Evolutionary conservation across 1,139 yeast species (phyloP).

Genomic region (Meyerozyma elateridarum): DNA sequence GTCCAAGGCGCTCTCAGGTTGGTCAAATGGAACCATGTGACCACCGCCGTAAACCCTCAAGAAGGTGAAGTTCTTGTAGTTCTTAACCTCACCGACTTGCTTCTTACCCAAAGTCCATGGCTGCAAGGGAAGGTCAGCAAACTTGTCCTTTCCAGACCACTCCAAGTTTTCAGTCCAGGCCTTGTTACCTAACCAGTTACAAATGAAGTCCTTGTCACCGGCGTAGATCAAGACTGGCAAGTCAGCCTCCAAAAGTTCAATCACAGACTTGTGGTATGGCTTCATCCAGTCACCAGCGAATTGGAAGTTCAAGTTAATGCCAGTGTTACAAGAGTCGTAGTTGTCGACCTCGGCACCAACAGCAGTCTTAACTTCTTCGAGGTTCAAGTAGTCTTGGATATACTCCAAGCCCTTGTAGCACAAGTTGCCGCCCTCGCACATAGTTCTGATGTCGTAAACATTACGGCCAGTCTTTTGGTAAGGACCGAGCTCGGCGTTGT

Average conservation of each 20-base stretch:
- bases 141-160: constrained; percentile 59
- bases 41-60: constrained; percentile 46
- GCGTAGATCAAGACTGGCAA: constrained; percentile 75
- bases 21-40: constrained; percentile 49
- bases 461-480: constrained; percentile 87
- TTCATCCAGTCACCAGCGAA: constrained; percentile 93
- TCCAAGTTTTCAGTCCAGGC: constrained; percentile 74
- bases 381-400: constrained; percentile 67
- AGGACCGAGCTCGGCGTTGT: constrained; percentile 81
- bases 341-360: constrained; percentile 88
- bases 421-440: constrained; percentile 70
- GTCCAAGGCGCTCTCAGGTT: constrained; percentile 42
- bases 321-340: constrained; percentile 83
- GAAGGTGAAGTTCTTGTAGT: constrained; percentile 42
- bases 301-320: constrained; percentile 74
- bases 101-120: constrained; percentile 36
- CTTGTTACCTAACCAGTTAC: constrained; percentile 83
- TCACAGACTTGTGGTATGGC: constrained; percentile 69
- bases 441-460: constrained; percentile 86
- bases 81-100: constrained; percentile 44
- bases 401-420: constrained; percentile 73
- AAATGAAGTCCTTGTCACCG: constrained; percentile 82
- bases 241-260: constrained; percentile 50
- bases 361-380: constrained; percentile 65
- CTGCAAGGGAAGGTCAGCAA: constrained; percentile 36